A percentile compares a stretch with the other conserved stretches of the same genome.
These are phyloP conservation scores for Aspergillus indologenus DNA, from an alignment of 495 filamentous ascomycete species.

Conservation along the genomic window DNA sequence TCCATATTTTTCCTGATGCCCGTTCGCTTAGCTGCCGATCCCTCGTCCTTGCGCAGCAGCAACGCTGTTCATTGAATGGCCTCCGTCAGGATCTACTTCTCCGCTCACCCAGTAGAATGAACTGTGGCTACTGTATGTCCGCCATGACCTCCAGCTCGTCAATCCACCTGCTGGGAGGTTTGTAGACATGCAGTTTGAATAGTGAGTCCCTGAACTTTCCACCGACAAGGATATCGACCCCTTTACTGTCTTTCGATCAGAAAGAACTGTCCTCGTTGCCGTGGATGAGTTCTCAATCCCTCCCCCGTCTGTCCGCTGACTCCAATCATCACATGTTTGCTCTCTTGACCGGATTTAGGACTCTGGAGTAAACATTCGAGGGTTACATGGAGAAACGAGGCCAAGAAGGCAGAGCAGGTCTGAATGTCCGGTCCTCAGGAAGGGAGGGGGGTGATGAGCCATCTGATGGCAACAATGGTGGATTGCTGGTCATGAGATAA, in stretches of 20 bases:
- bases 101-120: background rate
- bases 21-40: constrained; percentile 6
- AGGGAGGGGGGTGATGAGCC: background rate
- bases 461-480: constrained; percentile 1
- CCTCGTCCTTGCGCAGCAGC: background rate
- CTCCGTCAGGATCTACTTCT: background rate
- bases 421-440: background rate
- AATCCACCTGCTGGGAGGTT: background rate
- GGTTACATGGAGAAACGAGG: constrained; percentile 3
- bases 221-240: background rate
- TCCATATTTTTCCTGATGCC: background rate
- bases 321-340: constrained; percentile 4
- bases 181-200: background rate
- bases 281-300: constrained; percentile 4
- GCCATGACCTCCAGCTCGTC: background rate
- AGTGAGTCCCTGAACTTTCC: background rate
- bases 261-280: background rate
- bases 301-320: constrained; percentile 3
- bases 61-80: background rate
- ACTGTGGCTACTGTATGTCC: too few species aligned
- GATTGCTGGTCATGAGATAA: constrained; percentile 10
- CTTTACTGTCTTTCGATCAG: background rate
- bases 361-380: background rate
- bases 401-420: background rate
- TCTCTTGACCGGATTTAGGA: background rate